Evolutionary conservation across 2,329 filamentous ascomycete species (phyloP), one percentile per base, ranked within the genome.

Genomic region (Arthroderma sp.): DNA sequence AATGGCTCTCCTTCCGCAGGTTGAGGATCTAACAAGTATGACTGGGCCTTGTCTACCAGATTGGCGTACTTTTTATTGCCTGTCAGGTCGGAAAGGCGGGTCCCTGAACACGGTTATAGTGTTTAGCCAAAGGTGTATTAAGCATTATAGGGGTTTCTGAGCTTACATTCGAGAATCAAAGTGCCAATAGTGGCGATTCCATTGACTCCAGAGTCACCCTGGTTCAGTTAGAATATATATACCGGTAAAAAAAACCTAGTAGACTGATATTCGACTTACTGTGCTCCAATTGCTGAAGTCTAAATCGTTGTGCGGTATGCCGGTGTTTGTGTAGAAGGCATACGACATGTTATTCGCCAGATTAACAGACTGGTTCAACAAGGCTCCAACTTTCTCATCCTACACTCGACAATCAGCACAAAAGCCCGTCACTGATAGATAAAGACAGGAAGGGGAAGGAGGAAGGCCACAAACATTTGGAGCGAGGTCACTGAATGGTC

Each of bases 181-280:
- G 83, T 85, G 27, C 86, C 86, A 27, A 79, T 77, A 1, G 81
- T 84, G 9, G 86, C 86, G 32, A 93, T 67, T 5, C 81, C 81
- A 59, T 86, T 93, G 6, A 69, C 75, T 0, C 59, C 63, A 0
- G 71, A 62, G 3, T 70, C 69, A 37, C 73, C 71, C 36, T 68
- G 45, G 22, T 15, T 4, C 7, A 34, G 15, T 22, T 22, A 22
- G 15, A 22, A 22, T 22, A 22, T 22, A 22, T 22, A 22, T 22
- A 22, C 15, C 3, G 15, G 3, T 22, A 22, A 22, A 3, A 22
- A 22, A 22, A 22, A 22, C 15, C 15, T 22, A 22, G 15, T 22
- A 22, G 15, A 22, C 7, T 38, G 7, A 9, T 8, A 7, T 6
- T 4, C 1, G n/a, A 39, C 47, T 46, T 42, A 52, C 50, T 3